Evolutionary conservation across 208 protist species (phyloP).

Genomic region (Trypanosoma scelopori): DNA sequence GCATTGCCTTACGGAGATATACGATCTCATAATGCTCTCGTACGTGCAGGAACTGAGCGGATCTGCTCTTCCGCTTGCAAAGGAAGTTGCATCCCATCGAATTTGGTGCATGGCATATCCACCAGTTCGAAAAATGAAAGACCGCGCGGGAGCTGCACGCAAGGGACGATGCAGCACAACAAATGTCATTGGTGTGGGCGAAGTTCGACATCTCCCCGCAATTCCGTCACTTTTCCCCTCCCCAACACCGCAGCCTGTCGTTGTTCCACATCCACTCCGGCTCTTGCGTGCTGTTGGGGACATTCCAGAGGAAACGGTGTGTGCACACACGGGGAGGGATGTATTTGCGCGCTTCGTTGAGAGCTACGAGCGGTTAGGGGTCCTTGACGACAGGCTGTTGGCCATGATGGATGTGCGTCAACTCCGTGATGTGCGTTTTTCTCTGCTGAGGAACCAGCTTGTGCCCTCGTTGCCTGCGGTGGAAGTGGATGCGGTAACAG

Average conservation of each 20-base stretch:
- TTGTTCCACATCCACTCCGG: slow-evolving; percentile 46
- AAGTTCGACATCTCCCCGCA: slow-evolving; percentile 39
- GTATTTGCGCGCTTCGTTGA: slow-evolving; percentile 46
- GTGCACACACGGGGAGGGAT: slow-evolving; percentile 43
- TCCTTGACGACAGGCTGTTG: slow-evolving; percentile 32
- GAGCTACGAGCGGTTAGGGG: slow-evolving; percentile 41
- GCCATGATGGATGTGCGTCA: slow-evolving; percentile 14
- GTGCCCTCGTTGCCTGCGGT: slow-evolving; percentile 16
- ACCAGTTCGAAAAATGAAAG: slow-evolving; percentile 22
- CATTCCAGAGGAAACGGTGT: slow-evolving; percentile 44
- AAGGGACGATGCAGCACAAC: slow-evolving; percentile 16
- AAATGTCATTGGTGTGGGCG: slow-evolving; percentile 27
- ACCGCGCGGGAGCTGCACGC: slow-evolving; percentile 17
- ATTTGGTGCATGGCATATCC: slow-evolving; percentile 45
- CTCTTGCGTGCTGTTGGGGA: slow-evolving; percentile 19
- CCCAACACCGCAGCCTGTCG: slow-evolving; percentile 25
- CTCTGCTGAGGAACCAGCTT: slow-evolving; percentile 20
- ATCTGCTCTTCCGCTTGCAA: slow-evolving; percentile 66
- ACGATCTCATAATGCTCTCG: slow-evolving; percentile 76
- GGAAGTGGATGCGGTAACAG: slow-evolving; percentile 1
- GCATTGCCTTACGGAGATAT: slow-evolving; percentile 87
- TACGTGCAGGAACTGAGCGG: slow-evolving; percentile 48
- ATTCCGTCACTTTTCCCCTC: slow-evolving; percentile 36
- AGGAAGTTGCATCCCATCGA: slow-evolving; percentile 62
- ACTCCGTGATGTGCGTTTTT: slow-evolving; percentile 26